Base-by-base conservation (phyloP, 495 filamentous ascomycete genomes). In the Amphirosellinia nigrospora region DNA sequence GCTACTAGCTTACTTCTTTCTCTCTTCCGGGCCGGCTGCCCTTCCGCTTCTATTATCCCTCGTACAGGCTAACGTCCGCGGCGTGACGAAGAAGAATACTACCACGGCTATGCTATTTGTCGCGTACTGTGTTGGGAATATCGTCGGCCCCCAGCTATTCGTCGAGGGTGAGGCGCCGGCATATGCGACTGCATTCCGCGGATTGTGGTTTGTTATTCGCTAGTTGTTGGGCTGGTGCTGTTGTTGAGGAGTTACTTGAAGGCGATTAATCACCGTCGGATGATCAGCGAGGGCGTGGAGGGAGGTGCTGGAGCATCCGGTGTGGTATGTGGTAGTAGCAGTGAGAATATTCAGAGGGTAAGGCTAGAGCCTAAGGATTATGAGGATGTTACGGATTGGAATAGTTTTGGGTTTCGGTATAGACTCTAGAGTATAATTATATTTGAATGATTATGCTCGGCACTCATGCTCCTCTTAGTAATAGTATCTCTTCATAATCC, bases 21-120 rank as follows among this genome's bases (percentile, higher is more conserved):
- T 83, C 7, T 75, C 75, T 28, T 78, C 77, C 16, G 77, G 76
- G 3, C 77, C 79, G 6, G 64, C 72, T 19, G 78, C 71, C 7
- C 70, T 82, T 19, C 79, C 79, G 6, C 68, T 82, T 0, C 73
- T 77, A 58, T 15, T 82, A 32, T 78, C 77, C 21, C 77, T 82
- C 13, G 72, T 81, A 11, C 78, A 80, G 63, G 86, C 85, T 23
- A 92, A 93, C 73, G 86, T 91, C 36, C 86, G 89, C 3, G 90
- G 90, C 10, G 91, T 91, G 65, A 92, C 90, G 6, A 92, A 92
- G 82, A 92, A 92, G 78, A 92, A 90, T 7, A 92, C 90, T 0
- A 89, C 92, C 64, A 80, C 75, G 4, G 78, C 75, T 2, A 39
- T 93, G 26, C 89, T 91, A 59, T 80, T 93, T 41, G 88, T 92